Evolutionary conservation across 2,329 filamentous ascomycete genomes (phyloP), one percentile per base, ranked within the genome.

Genomic region (Xylariaceae sp.): DNA sequence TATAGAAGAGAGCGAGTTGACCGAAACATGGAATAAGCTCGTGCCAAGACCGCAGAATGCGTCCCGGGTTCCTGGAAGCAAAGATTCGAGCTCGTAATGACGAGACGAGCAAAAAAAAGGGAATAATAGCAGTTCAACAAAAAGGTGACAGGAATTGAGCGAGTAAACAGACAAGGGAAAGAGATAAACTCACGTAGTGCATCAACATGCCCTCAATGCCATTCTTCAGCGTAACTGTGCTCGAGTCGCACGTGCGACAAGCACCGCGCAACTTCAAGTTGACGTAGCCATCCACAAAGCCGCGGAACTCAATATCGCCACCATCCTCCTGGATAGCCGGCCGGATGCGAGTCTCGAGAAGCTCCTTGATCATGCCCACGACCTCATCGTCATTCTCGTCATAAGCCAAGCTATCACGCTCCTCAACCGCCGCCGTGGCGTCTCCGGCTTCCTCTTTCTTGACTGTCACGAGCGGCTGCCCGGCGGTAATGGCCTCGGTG

Each of bases 171-270:
- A n/a, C n/a, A 12, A 19, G 36, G 42, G 33, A 43, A 17, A 42
- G 42, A 16, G 21, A 22, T 35, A 8, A 43, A 81, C 85, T 79
- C 67, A 90, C 86, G 67, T 93, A 93, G 67, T 92, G 88, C 88
- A 95, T 96, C 65, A 97, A 68, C 93, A 98, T 97, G 55, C 88
- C 88, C 76, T 98, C 93, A 57, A 98, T 98, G 6, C 93, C 93
- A 65, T 94, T 97, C 76, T 95, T 95, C 55, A 98, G 69, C 22
- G 93, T 98, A 27, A 96, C 91, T 0, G 93, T 97, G 65, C 91
- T 96, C 37, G 88, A 95, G 67, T 97, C 93, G 66, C 93, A 98
- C 17, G 92, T 97, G 55, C 93, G 78, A 68, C 93, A 98, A 17
- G 93, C 93, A 14, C 93, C 93, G 39, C 92, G 78, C 59, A 98